Evolutionary conservation across 139 green algal genomes (phyloP).

Genomic region (Chara braunii): DNA sequence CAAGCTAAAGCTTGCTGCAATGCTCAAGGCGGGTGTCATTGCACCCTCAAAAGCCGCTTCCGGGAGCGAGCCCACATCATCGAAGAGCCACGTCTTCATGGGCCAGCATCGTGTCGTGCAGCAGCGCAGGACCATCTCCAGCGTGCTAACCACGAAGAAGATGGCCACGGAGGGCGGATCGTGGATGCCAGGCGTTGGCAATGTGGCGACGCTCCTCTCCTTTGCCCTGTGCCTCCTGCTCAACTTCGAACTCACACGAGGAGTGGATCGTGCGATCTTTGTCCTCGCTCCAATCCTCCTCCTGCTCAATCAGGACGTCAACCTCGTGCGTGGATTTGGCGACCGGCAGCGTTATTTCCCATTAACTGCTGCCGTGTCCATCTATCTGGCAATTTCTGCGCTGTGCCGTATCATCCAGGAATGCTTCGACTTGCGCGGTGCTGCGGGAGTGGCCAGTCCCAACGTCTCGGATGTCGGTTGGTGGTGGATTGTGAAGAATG

Average conservation of each 20-base stretch:
- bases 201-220: slow-evolving; percentile 61
- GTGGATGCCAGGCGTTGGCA: slow-evolving; percentile 76
- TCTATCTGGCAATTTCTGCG: slow-evolving; percentile 10
- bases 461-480: too few species aligned
- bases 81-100: slow-evolving; percentile 13
- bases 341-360: slow-evolving; percentile 44
- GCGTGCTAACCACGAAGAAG: slow-evolving; percentile 13
- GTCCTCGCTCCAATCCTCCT: slow-evolving; percentile 43
- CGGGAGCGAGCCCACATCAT: neutral
- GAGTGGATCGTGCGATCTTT: slow-evolving; percentile 38
- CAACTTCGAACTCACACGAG: slow-evolving; percentile 46
- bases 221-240: slow-evolving; percentile 62
- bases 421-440: too few species aligned
- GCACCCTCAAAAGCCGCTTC: slow-evolving; percentile 7
- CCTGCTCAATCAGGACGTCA: slow-evolving; percentile 43
- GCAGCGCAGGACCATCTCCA: neutral
- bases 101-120: slow-evolving; percentile 20
- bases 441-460: too few species aligned
- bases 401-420: slow-evolving; percentile 6
- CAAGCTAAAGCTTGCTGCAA: slow-evolving; percentile 72
- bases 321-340: slow-evolving; percentile 16
- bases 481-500: slow-evolving; percentile 9
- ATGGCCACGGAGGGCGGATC: neutral
- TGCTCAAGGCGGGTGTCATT: neutral
- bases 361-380: slow-evolving; percentile 19